Percentiles rank a stretch among this genome's conserved stretches.
Conservation (phyloP, 345 rosid species). For the Ceriops tagal region DNA sequence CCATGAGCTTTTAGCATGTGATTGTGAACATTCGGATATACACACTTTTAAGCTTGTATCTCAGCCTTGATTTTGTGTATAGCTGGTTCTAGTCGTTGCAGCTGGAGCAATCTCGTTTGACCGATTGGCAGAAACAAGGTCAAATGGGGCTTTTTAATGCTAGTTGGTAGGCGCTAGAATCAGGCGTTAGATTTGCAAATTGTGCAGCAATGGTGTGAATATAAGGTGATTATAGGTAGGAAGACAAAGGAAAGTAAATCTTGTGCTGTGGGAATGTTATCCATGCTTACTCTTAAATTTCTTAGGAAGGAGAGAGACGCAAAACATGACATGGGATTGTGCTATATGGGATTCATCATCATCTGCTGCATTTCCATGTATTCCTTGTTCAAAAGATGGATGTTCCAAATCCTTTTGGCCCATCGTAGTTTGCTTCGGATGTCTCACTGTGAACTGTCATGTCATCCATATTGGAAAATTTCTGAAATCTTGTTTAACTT, state of each 20-base stretch:
- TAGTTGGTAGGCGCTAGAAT: not conserved
- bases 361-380: not conserved
- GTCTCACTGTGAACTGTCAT: not conserved
- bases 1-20: conserved; percentile 2
- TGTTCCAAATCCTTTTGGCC: not conserved
- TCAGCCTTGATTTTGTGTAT: not conserved
- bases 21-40: not conserved
- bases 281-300: not conserved
- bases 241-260: not conserved
- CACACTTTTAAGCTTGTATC: not conserved
- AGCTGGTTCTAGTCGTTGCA: not conserved
- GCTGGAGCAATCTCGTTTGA: not conserved
- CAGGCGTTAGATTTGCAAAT: too few species aligned
- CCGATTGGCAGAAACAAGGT: not conserved
- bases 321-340: not conserved
- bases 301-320: not conserved
- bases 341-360: not conserved
- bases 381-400: not conserved
- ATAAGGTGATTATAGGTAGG: not conserved
- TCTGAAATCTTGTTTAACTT: not conserved
- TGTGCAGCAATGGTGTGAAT: not conserved
- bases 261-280: not conserved
- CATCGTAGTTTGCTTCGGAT: not conserved
- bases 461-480: not conserved
- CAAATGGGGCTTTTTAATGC: not conserved